A percentile compares a stretch with the other conserved stretches of the same genome.
These are phyloP conservation scores for Moniliophthora roreri DNA, from an alignment of 1,284 basidiomycete species.

Conservation along the genomic window DNA sequence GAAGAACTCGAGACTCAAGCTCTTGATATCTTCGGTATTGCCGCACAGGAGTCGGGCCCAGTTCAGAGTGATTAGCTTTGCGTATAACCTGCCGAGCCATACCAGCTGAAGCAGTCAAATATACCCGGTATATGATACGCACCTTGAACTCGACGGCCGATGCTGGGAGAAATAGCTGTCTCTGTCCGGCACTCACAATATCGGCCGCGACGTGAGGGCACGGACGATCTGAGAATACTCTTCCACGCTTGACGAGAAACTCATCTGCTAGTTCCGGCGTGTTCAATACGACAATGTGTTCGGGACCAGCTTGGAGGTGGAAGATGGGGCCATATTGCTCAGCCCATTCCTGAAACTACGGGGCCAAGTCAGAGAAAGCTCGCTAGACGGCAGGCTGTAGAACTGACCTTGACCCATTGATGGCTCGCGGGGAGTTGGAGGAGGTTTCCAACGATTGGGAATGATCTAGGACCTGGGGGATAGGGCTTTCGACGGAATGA, in stretches of 20 bases:
- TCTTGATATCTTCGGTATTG: not conserved
- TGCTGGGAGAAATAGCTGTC: not conserved
- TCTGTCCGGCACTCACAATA: constrained; percentile 2
- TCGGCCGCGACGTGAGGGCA: not conserved
- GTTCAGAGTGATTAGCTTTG: not conserved
- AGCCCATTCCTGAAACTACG: not conserved
- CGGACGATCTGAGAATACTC: not conserved
- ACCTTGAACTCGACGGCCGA: constrained; percentile 1
- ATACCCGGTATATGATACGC: not conserved
- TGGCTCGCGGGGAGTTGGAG: not conserved
- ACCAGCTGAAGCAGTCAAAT: not conserved
- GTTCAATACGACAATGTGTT: constrained; percentile 1
- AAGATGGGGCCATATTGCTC: not conserved
- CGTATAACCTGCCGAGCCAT: not conserved
- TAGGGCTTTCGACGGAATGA: not conserved
- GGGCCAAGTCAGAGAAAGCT: not conserved
- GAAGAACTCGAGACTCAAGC: not conserved
- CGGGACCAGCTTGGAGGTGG: not conserved
- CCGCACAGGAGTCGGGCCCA: not conserved
- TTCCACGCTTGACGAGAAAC: not conserved
- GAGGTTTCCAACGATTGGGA: constrained; percentile 6
- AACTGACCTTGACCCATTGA: constrained; percentile 2
- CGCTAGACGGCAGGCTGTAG: not conserved
- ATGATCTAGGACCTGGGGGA: constrained; percentile 3
- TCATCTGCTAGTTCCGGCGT: not conserved